Base-by-base conservation (phyloP, 257 asterid species). In the Mitragyna speciosa region DNA sequence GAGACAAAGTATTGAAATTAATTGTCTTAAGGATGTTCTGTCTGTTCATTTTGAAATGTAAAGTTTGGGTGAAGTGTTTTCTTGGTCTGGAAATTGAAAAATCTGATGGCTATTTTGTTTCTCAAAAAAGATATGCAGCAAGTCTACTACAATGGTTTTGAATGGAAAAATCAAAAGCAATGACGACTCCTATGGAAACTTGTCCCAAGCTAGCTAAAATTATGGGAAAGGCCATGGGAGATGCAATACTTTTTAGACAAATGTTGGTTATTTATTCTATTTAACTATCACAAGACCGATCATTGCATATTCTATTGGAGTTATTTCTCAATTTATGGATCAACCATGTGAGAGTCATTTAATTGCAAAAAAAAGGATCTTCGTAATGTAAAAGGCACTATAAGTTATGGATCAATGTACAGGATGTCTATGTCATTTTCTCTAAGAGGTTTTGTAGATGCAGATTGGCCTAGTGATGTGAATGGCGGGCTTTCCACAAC, bases 371-470 rank as follows among this genome's bases (percentile, higher is more conserved):
- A 81, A 75, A 16, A 66, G 80, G 39, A 75, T 68, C 28, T 81
- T 49, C 16, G 6, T 49, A 4, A 12, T 49, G 12, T n/a, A 49
- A 49, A 49, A 12, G 14, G 14, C 5, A 49, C 54, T 12, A 49
- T 49, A 4, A 7, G 7, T 43, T 43, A 43, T 43, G 47, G 47
- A 3, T 43, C 7, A 7, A 3, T 43, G 3, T 43, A 43, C 7
- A 7, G 6, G 7, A 33, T 49, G 20, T n/a, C 12, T 52, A 36
- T 7, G 20, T 48, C 56, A 0, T 30, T 80, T 48, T 19, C 12
- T 33, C 19, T 76, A 61, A 69, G 56, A 39, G 87, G 81, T 69
- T 83, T 79, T 67, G 68, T 84, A 80, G 87, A n/a, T n/a, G n/a
- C n/a, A n/a, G n/a, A n/a, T n/a, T n/a, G n/a, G n/a, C 85, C 80